These are phyloP conservation scores for Amphichorda felina DNA, from an alignment of 2,329 filamentous ascomycete genomes.

Conservation along the genomic window DNA sequence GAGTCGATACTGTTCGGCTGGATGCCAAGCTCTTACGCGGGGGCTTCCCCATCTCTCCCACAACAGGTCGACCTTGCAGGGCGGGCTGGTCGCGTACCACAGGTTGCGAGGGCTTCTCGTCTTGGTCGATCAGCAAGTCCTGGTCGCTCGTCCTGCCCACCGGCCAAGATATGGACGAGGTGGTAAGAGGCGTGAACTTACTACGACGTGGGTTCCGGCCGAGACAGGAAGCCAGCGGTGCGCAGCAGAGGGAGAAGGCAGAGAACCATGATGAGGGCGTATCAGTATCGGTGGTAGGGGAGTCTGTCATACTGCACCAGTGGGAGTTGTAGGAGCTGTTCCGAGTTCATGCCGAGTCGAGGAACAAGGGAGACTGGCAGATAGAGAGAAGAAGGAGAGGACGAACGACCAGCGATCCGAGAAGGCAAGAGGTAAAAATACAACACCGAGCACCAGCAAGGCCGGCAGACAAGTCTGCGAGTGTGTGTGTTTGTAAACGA, in stretches of 20 bases:
- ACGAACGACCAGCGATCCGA: conserved; percentile 4
- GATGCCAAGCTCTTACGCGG: conserved; percentile 12
- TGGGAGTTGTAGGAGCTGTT: not conserved
- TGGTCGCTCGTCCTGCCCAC: conserved; percentile 13
- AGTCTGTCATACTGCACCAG: conserved; percentile 2
- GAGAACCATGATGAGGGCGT: conserved; percentile 28
- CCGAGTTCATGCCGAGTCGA: not conserved
- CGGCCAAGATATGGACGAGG: conserved; percentile 14
- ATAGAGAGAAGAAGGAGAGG: not conserved
- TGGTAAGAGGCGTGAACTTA: conserved; percentile 19
- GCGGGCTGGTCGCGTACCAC: not conserved
- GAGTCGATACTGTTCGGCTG: conserved; percentile 29
- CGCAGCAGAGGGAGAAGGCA: conserved; percentile 32
- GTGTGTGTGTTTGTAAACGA: not conserved
- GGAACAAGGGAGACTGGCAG: not conserved
- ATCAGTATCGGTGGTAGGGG: not conserved
- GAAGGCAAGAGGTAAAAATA: not conserved
- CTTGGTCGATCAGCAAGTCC: conserved; percentile 18
- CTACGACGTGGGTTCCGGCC: conserved; percentile 25
- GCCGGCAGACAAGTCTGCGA: not conserved
- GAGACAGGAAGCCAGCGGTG: conserved; percentile 22
- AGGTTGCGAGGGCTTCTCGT: conserved; percentile 5
- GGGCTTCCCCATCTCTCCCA: conserved; percentile 1
- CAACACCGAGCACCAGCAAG: not conserved
- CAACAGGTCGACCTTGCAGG: not conserved